Base-by-base conservation (phyloP, 2,329 filamentous ascomycete species). In the Scleromitrula shiraiana region DNA sequence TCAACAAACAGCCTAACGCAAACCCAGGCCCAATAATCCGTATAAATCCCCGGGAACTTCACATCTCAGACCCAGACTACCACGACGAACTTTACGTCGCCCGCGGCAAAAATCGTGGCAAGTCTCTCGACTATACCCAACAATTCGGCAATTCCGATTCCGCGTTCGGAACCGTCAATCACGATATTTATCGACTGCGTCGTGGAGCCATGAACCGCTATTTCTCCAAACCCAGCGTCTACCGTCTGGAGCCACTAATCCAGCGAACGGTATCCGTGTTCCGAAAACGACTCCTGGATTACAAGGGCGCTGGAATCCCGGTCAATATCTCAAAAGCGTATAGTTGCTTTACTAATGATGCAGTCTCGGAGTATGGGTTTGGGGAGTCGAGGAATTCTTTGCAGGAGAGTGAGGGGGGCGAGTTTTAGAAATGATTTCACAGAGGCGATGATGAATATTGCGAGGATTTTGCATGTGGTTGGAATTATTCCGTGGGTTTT, bases 51-150 rank as follows among this genome's bases (percentile, higher is more conserved):
- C 67, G 63, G 57, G 68, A 72, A 49, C 59, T 72, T 24, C 63
- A 71, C 44, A 62, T 70, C 35, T 56, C 53, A 9, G 58, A 61
- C 23, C 57, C 62, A 12, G 45, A 56, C 37, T 70, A 70, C 54
- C 65, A 68, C 48, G 62, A 68, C 26, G 67, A 68, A 43, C 53
- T 72, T 15, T 71, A 68, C 53, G 59, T 64, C 9, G 41, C 26
- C 4, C 39, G 32, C 3, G 40, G 24, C 5, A 52, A 52, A 10
- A 50, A 24, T 29, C 40, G 50, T 7, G 53, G 53, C 24, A 55
- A 51, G 27, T 50, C 49, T 17, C 3, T 26, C 15, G 55, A 50
- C 50, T 46, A 24, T 26, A 47, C 46, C 4, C 46, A 52, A 7
- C 32, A 15, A 36, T 50, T 47, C 27, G 41, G 44, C 14, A 30